Evolutionary conservation across 345 rosid species (phyloP), one percentile per base, ranked within the genome.

Genomic region (Rhizophora mangle): DNA sequence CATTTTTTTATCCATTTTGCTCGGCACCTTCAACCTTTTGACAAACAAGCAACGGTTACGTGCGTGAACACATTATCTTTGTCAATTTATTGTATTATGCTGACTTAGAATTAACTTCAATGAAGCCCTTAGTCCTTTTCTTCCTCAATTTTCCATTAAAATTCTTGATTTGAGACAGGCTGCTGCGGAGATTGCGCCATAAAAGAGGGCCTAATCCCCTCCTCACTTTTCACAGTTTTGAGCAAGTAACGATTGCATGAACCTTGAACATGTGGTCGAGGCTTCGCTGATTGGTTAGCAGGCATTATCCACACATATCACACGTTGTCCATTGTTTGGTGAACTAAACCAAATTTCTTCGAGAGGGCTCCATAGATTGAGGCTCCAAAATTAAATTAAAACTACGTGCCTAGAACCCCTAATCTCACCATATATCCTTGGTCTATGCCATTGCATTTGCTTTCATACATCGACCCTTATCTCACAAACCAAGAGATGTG

Each of bases 191-290:
- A 46, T 79, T 72, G 62, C 63, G 86, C 69, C 79, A 77, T 10
- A 68, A 63, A 53, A 70, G 49, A 68, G 68, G 68, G 77, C 79
- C 71, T 20, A 65, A 75, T 75, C 68, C 31, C 20, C 30, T 66
- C 54, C 30, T 29, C n/a, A 8, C 26, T 57, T 63, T 62, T 31
- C 67, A 63, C 78, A 60, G 74, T 58, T 67, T 72, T 19, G 34
- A 58, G 29, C 60, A 76, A 72, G 77, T 75, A 62, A 60, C 72
- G 65, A 64, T 69, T 64, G 73, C 84, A 67, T 75, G 80, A 83
- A 68, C 46, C 74, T 22, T 54, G 46, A 52, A 49, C 77, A 79
- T 65, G 82, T 68, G 76, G 75, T 64, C 5, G 52, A 65, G 69
- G 72, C 76, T 61, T 67, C 53, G 47, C 16, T 26, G 34, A 65